These are phyloP conservation scores for Candida silvatica DNA, from an alignment of 805 yeast species.

Conservation along the genomic window DNA sequence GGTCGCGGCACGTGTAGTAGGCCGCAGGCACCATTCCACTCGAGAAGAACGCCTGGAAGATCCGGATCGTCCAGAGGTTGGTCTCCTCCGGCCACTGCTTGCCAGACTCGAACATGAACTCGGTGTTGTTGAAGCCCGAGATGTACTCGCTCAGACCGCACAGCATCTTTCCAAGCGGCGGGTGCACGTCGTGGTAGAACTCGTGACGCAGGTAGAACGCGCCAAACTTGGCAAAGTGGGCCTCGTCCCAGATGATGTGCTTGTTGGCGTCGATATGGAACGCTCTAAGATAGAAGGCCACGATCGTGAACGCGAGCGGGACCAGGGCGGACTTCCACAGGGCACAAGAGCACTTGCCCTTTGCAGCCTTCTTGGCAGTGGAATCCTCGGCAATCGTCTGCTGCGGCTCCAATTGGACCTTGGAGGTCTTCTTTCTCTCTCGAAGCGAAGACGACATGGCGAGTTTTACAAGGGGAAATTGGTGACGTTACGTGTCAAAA, in stretches of 20 bases:
- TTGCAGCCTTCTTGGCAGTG: too few species aligned
- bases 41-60: slow-evolving; percentile 63
- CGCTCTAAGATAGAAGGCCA: slow-evolving; percentile 49
- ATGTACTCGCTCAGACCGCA: slow-evolving; percentile 74
- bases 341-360: too few species aligned
- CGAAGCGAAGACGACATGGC: too few species aligned
- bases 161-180: slow-evolving; percentile 92
- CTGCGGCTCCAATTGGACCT: neutral
- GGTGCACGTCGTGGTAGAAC: slow-evolving; percentile 94
- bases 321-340: slow-evolving; percentile 1
- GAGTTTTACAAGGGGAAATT: too few species aligned
- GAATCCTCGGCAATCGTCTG: too few species aligned
- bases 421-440: too few species aligned
- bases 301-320: slow-evolving; percentile 33
- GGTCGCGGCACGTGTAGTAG: slow-evolving; percentile 56
- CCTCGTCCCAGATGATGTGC: slow-evolving; percentile 82
- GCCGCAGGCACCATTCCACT: slow-evolving; percentile 63
- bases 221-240: slow-evolving; percentile 93
- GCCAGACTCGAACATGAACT: slow-evolving; percentile 64
- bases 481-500: too few species aligned
- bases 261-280: slow-evolving; percentile 47
- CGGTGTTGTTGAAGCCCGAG: slow-evolving; percentile 43
- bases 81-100: slow-evolving; percentile 50
- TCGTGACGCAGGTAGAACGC: slow-evolving; percentile 82
- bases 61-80: slow-evolving; percentile 58